Evolutionary conservation across 2,329 filamentous ascomycete genomes (phyloP).

Genomic region (Clonostachys rhizophaga): DNA sequence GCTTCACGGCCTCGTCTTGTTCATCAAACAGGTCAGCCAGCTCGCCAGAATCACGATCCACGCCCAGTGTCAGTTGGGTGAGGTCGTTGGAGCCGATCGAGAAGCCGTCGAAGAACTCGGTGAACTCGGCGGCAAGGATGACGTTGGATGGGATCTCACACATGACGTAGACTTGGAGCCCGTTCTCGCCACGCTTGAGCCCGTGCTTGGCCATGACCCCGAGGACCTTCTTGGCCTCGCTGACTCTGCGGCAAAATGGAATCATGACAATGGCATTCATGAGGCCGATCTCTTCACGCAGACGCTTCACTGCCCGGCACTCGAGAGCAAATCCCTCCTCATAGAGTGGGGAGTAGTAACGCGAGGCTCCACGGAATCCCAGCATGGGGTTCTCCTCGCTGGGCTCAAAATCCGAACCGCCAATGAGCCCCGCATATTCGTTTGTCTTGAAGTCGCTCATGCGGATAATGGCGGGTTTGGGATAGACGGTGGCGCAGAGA

Average conservation of each 20-base stretch:
- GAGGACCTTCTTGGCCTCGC: conserved; percentile 25
- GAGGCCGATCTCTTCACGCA: conserved; percentile 28
- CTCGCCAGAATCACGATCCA: conserved; percentile 28
- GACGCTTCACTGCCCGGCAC: conserved; percentile 26
- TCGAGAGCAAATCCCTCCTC: conserved; percentile 30
- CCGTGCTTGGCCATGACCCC: conserved; percentile 27
- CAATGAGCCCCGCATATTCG: conserved; percentile 30
- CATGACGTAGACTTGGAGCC: conserved; percentile 31
- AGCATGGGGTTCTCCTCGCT: conserved; percentile 33
- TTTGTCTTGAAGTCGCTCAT: conserved; percentile 35
- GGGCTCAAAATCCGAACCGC: conserved; percentile 29
- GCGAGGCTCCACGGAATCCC: conserved; percentile 31
- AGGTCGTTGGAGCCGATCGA: conserved; percentile 34
- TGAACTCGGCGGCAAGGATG: conserved; percentile 25
- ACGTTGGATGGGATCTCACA: conserved; percentile 34
- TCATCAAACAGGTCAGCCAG: conserved; percentile 29
- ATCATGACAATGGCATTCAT: conserved; percentile 30
- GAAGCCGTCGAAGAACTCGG: conserved; percentile 30
- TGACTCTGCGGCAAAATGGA: conserved; percentile 27
- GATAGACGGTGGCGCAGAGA: conserved; percentile 28
- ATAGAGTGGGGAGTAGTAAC: conserved; percentile 31
- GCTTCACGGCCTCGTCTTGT: conserved; percentile 29
- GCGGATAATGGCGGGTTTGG: conserved; percentile 27
- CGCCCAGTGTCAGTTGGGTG: conserved; percentile 29
- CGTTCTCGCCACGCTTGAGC: conserved; percentile 24